Percentiles rank a stretch among this genome's conserved stretches.
These are phyloP conservation scores for Cunninghamia lanceolata DNA, from an alignment of 75 land plant species.

Conservation along the genomic window DNA sequence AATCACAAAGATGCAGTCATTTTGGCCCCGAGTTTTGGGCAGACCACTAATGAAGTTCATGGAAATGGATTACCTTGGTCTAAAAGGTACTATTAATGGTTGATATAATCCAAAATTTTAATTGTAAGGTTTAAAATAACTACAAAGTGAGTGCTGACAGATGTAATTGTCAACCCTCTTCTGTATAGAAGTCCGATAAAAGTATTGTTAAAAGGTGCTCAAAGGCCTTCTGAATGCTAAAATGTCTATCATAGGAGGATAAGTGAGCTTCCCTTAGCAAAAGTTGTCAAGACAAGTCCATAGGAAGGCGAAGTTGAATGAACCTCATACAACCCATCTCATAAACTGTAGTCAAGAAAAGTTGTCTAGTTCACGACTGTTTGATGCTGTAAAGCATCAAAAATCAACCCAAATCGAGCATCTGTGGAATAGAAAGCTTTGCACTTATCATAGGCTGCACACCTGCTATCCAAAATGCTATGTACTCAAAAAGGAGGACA, in stretches of 20 bases:
- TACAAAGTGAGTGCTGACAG: too few species aligned
- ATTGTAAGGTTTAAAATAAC: too few species aligned
- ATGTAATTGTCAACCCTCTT: too few species aligned
- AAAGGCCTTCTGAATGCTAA: too few species aligned
- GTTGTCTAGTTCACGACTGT: neutral
- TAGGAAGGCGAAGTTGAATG: neutral
- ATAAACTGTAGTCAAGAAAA: neutral
- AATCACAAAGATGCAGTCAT: neutral
- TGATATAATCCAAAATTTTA: too few species aligned
- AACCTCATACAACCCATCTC: neutral
- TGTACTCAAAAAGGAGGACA: too few species aligned
- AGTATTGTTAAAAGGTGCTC: too few species aligned
- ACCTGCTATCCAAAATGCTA: neutral
- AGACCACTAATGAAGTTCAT: too few species aligned
- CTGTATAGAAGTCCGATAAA: too few species aligned
- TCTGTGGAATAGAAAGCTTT: neutral
- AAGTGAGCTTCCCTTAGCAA: neutral
- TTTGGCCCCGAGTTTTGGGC: neutral
- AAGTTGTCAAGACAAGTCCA: neutral
- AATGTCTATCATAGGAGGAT: neutral
- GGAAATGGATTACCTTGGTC: too few species aligned
- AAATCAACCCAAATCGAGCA: neutral
- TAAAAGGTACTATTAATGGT: too few species aligned
- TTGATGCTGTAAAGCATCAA: neutral
- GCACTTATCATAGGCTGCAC: neutral